Percentiles rank a stretch among this genome's conserved stretches.
These are phyloP conservation scores for Pseudoturritis turrita DNA, from an alignment of 345 rosid genomes.

Conservation along the genomic window DNA sequence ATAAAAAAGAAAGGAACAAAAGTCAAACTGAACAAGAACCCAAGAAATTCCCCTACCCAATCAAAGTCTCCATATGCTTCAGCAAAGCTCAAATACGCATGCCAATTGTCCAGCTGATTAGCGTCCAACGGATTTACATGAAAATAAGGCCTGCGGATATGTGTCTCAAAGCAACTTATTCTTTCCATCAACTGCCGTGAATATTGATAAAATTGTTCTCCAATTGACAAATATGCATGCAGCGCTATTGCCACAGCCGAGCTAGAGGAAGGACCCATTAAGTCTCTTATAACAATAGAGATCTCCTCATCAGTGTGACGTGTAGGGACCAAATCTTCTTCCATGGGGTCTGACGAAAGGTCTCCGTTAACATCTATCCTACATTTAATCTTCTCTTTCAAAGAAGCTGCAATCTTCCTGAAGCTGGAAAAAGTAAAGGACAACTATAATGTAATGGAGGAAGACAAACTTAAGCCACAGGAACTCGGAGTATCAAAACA, in stretches of 20 bases:
- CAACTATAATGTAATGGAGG: neutral
- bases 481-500: neutral
- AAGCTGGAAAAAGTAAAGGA: conserved; percentile 46
- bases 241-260: conserved; percentile 46
- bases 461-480: neutral
- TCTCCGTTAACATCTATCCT: conserved; percentile 29
- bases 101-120: conserved; percentile 75
- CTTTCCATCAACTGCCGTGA: conserved; percentile 49
- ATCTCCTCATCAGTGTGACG: conserved; percentile 45
- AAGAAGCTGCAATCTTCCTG: conserved; percentile 57
- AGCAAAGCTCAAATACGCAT: conserved; percentile 70
- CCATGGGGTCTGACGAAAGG: conserved; percentile 34
- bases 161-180: conserved; percentile 55
- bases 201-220: conserved; percentile 52
- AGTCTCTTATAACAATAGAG: conserved; percentile 42
- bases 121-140: conserved; percentile 64
- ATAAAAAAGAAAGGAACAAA: conserved; percentile 4
- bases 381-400: conserved; percentile 53
- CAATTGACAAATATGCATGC: conserved; percentile 51
- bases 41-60: conserved; percentile 54
- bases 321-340: conserved; percentile 38
- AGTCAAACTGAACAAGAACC: conserved; percentile 18
- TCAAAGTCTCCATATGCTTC: conserved; percentile 78
- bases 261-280: conserved; percentile 58
- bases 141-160: conserved; percentile 69